Conservation (phyloP, 306 rosid genomes). For the Castanospermum australe region DNA sequence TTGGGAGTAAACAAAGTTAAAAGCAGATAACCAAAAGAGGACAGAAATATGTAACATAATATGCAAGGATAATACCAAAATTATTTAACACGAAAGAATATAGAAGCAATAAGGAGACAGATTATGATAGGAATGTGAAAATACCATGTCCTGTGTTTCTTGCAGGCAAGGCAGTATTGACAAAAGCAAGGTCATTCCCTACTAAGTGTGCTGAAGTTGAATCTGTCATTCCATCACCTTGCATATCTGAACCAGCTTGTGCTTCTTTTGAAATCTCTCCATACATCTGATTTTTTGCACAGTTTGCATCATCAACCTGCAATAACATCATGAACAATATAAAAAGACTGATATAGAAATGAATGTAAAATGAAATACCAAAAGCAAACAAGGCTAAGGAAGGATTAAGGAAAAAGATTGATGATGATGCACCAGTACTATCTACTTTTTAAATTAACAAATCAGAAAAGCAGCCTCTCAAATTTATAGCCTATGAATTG, state of each 20-base stretch:
- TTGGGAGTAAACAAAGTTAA: neutral
- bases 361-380: neutral
- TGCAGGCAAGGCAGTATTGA: slow-evolving; percentile 38
- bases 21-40: neutral
- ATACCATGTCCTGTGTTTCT: slow-evolving; percentile 46
- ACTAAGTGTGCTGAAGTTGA: slow-evolving; percentile 32
- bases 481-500: neutral
- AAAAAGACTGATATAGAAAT: slow-evolving; percentile 12
- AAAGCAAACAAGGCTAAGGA: neutral
- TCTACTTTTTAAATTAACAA: slow-evolving; percentile 1
- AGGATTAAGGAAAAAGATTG: neutral
- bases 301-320: slow-evolving; percentile 47
- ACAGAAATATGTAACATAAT: neutral
- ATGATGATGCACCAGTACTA: slow-evolving; percentile 6
- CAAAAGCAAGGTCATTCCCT: slow-evolving; percentile 38
- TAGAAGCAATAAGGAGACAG: slow-evolving; percentile 11
- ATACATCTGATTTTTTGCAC: slow-evolving; percentile 35
- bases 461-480: slow-evolving; percentile 1
- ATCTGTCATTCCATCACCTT: slow-evolving; percentile 31
- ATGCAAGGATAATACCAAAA: neutral
- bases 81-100: neutral
- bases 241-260: slow-evolving; percentile 30
- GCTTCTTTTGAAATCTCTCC: slow-evolving; percentile 40
- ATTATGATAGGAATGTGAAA: slow-evolving; percentile 10
- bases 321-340: slow-evolving; percentile 29